These are phyloP conservation scores for Kuraishia hungarica DNA, from an alignment of 805 yeast species.

Conservation along the genomic window DNA sequence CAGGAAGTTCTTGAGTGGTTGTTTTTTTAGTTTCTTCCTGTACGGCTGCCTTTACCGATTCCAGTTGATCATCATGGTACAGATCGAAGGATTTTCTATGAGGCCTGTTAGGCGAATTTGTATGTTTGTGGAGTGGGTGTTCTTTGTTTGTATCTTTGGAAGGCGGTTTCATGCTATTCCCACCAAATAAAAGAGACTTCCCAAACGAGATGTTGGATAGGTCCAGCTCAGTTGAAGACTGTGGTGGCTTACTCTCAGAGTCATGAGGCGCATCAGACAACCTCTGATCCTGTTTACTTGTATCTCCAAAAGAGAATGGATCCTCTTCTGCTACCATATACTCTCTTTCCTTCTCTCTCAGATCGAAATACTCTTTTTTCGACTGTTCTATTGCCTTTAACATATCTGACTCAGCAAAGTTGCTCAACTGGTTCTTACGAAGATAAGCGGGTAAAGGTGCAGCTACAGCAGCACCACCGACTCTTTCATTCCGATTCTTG, in stretches of 20 bases:
- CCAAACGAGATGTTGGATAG: constrained; percentile 1
- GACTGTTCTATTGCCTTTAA: constrained; percentile 39
- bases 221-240: not conserved
- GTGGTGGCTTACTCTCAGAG: not conserved
- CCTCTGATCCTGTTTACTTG: not conserved
- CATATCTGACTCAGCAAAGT: constrained; percentile 21
- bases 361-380: constrained; percentile 28
- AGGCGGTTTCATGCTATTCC: not conserved
- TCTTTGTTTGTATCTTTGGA: not conserved
- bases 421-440: constrained; percentile 9
- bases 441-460: not conserved
- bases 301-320: not conserved
- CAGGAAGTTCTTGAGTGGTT: not conserved
- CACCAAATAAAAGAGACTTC: constrained; percentile 5
- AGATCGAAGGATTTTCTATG: not conserved
- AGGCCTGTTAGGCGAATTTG: too few relatives aligned
- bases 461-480: not conserved
- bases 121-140: too few relatives aligned
- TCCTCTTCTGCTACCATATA: constrained; percentile 1
- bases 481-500: not conserved
- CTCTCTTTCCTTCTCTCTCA: constrained; percentile 20
- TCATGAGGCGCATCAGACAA: not conserved
- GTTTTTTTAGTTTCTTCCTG: not conserved
- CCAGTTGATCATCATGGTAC: not conserved
- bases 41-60: not conserved